phyloP scores from a whole-genome alignment of 1,284 basidiomycete genomes.

The Tremellales sp. region DNA sequence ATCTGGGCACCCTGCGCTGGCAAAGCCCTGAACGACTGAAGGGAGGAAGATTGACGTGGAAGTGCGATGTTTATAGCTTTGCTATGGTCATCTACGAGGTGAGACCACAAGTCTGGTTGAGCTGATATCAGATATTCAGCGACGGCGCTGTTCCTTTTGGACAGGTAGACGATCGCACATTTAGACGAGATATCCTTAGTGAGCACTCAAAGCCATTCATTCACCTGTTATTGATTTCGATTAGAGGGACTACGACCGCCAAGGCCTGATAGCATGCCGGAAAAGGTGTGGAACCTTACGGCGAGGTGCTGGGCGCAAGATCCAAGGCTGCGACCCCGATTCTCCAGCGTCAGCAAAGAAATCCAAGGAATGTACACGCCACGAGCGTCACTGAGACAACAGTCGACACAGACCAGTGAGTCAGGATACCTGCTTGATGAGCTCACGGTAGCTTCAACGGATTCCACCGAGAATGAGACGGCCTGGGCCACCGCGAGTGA shows the following conservation, averaged over 20 bases:
- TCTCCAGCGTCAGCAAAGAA: constrained; percentile 50
- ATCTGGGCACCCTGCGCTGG: constrained; percentile 60
- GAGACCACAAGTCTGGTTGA: neutral
- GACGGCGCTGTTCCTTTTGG: constrained; percentile 60
- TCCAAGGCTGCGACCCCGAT: constrained; percentile 53
- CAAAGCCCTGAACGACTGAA: constrained; percentile 66
- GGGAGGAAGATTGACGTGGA: constrained; percentile 54
- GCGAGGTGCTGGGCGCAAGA: constrained; percentile 54
- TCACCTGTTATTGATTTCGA: neutral
- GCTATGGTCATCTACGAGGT: constrained; percentile 64
- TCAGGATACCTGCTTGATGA: too few relatives aligned
- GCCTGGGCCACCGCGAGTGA: constrained; percentile 16
- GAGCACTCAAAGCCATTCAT: constrained; percentile 26
- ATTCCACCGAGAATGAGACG: constrained; percentile 3
- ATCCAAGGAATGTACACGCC: constrained; percentile 11
- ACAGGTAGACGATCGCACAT: constrained; percentile 57
- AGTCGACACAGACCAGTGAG: constrained; percentile 50
- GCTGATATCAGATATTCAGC: constrained; percentile 2
- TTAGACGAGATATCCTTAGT: constrained; percentile 62
- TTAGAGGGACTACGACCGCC: constrained; percentile 59
- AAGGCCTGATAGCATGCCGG: constrained; percentile 34
- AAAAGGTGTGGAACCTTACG: constrained; percentile 49
- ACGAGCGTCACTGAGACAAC: constrained; percentile 34
- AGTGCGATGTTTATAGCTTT: constrained; percentile 58
- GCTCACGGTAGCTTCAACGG: neutral